Conservation (phyloP, 2,329 filamentous ascomycete species). For the Sordariomycetes sp. region DNA sequence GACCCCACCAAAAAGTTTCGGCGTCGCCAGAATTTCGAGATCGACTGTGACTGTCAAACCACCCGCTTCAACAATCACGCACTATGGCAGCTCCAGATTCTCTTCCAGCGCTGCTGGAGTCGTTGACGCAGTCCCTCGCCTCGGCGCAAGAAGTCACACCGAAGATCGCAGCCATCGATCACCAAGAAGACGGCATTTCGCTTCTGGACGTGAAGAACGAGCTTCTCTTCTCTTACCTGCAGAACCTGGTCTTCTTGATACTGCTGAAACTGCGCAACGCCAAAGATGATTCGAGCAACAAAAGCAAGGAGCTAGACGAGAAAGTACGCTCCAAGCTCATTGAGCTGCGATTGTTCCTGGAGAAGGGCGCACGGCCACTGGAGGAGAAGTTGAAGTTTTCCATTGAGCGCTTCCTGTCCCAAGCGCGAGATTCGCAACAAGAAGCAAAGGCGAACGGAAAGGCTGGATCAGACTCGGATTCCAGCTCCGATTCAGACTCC, state of each 20-base stretch:
- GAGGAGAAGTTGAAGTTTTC: slow-evolving; percentile 91
- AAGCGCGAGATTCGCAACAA: slow-evolving; percentile 64
- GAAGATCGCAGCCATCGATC: slow-evolving; percentile 51
- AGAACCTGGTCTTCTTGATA: slow-evolving; percentile 85
- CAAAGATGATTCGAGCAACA: slow-evolving; percentile 14
- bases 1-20: slow-evolving; percentile 20
- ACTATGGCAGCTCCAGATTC: slow-evolving; percentile 39
- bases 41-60: not conserved
- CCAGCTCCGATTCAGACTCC: slow-evolving; percentile 5
- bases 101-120: slow-evolving; percentile 39
- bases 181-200: slow-evolving; percentile 82
- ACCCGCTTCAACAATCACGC: slow-evolving; percentile 4
- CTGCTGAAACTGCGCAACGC: slow-evolving; percentile 66
- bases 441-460: slow-evolving; percentile 64
- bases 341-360: slow-evolving; percentile 83
- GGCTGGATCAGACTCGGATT: slow-evolving; percentile 27
- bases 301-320: slow-evolving; percentile 40
- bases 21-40: slow-evolving; percentile 1
- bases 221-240: slow-evolving; percentile 89
- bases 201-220: slow-evolving; percentile 95
- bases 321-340: slow-evolving; percentile 79
- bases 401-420: slow-evolving; percentile 87
- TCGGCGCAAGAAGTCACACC: slow-evolving; percentile 60
- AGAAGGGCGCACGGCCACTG: slow-evolving; percentile 82
- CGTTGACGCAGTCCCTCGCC: slow-evolving; percentile 48